Evolutionary conservation across 2,329 filamentous ascomycete genomes (phyloP).

Genomic region (Phoma sp.): DNA sequence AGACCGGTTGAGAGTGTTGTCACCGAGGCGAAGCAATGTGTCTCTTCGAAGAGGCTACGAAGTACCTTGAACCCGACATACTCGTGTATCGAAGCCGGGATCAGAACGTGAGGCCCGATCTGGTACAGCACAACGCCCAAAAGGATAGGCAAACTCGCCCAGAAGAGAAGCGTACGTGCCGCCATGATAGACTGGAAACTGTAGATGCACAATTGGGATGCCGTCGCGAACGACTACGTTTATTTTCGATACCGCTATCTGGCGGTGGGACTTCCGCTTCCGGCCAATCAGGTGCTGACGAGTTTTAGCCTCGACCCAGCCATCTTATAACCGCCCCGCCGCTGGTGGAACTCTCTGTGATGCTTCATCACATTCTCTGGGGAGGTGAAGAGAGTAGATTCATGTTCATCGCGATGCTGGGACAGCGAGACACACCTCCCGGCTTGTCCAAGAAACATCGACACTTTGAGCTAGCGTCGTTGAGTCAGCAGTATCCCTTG

Average conservation of each 20-base stretch:
- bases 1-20: slow-evolving; percentile 50
- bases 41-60: slow-evolving; percentile 33
- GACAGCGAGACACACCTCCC: background rate
- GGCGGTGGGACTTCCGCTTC: slow-evolving; percentile 10
- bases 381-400: background rate
- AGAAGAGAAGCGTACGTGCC: slow-evolving; percentile 27
- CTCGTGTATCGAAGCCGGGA: slow-evolving; percentile 23
- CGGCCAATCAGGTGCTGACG: slow-evolving; percentile 10
- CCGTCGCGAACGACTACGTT: background rate
- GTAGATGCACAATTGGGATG: slow-evolving; percentile 8
- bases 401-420: background rate
- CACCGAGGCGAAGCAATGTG: slow-evolving; percentile 55
- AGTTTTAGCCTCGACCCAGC: background rate
- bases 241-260: slow-evolving; percentile 13
- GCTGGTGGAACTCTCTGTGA: background rate
- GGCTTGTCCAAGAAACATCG: background rate
- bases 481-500: background rate
- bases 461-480: background rate
- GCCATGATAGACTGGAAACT: slow-evolving; percentile 24
- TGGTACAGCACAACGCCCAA: slow-evolving; percentile 39
- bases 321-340: background rate
- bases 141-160: slow-evolving; percentile 33
- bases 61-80: slow-evolving; percentile 29
- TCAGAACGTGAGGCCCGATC: slow-evolving; percentile 25
- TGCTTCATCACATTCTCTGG: background rate